Base-by-base conservation (phyloP, 2,329 filamentous ascomycete species). In the Exophiala sp. region DNA sequence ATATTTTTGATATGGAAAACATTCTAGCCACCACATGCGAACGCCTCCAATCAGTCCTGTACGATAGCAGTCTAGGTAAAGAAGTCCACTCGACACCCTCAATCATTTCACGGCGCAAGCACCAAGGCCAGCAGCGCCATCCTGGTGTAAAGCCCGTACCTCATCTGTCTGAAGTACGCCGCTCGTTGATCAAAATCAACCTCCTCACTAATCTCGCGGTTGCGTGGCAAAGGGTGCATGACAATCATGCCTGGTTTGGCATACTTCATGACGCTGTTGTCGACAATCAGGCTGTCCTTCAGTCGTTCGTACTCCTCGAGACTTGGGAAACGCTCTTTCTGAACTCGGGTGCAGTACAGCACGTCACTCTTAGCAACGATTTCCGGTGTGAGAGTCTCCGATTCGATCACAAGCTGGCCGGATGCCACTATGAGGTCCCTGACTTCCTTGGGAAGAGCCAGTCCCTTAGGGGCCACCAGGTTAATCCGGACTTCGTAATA, bases 91-190 rank as follows among this genome's bases (percentile, higher is more conserved):
- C 3, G 14, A 9, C 35, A 22, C 4, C 14, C 2, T n/a, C n/a
- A 29, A 22, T 37, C 29, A 34, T 4, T 43, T 29, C 43, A 52
- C 10, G 43, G 24, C 8, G 76, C 82, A 86, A 98, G 85, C 69
- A 97, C 88, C 69, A 97, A 76, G 60, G 93, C 93, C 68, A 98
- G 78, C 73, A 98, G 73, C 62, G 93, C 93, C 93, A 98, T 98
- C 68, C 93, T 86, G 70, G 87, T 94, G 78, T 96, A 97, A 63
- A 98, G 80, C 62, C 93, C 93, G 73, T 97, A 96, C 72, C 86
- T 82, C 73, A 95, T 91, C 86, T 98, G 93, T 86, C 93, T 83
- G 73, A 98, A 98, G 75, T 98, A 98, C 48, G 93, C 91, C 52
- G 93, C 93, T 62, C 93, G 77, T 67, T 94, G 88, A 73, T 98